Evolutionary conservation across 1,284 basidiomycete genomes (phyloP).

Genomic region (Sporisorium reilianum): DNA sequence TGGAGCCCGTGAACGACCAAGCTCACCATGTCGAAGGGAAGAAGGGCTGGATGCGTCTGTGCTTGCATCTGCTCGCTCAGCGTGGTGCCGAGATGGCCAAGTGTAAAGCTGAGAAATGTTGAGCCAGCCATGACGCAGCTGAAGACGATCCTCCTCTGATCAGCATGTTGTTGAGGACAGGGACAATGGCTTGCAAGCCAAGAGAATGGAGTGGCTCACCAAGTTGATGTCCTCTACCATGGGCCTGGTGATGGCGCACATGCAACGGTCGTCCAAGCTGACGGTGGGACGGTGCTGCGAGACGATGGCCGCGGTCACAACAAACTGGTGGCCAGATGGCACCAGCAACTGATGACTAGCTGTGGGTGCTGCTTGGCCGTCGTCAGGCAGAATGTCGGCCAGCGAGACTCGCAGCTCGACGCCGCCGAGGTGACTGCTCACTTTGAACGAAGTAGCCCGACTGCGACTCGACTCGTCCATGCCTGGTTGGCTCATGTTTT

Average conservation of each 20-base stretch:
- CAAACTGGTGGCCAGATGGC: not conserved
- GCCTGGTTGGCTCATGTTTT: not conserved
- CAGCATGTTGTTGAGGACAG: not conserved
- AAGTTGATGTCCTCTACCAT: slow-evolving; percentile 15
- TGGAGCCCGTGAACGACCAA: not conserved
- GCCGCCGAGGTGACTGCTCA: slow-evolving; percentile 11
- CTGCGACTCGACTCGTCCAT: not conserved
- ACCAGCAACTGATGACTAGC: not conserved
- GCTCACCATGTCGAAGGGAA: not conserved
- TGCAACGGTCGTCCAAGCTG: slow-evolving; percentile 3
- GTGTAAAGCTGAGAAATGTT: slow-evolving; percentile 7
- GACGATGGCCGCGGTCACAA: not conserved
- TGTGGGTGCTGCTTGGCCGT: no score
- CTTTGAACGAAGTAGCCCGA: not conserved
- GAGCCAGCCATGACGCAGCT: slow-evolving; percentile 32
- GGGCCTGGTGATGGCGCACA: not conserved
- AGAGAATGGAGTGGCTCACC: slow-evolving; percentile 8
- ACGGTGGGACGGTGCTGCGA: not conserved
- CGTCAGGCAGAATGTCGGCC: not conserved
- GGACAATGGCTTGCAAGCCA: not conserved
- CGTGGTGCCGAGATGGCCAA: not conserved
- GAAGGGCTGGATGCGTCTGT: not conserved
- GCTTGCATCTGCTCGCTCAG: not conserved
- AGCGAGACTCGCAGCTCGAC: slow-evolving; percentile 10
- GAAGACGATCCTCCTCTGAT: not conserved